Percentiles rank a stretch among this genome's conserved stretches.
phyloP scores from a whole-genome alignment of 148 eudicot genomes.

The Suaeda aralocaspica region DNA sequence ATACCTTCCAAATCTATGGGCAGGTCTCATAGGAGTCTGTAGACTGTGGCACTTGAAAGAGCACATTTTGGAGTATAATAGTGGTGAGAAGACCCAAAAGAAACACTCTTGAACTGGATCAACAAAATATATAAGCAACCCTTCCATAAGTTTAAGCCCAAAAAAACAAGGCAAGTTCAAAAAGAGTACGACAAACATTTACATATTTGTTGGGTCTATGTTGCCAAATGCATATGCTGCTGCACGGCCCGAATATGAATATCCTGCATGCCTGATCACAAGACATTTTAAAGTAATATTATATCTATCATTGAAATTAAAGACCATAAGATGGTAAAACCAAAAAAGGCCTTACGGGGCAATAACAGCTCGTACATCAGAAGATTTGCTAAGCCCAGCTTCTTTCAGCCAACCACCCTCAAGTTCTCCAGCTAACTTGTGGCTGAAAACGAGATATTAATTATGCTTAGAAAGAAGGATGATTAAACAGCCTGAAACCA shows the following conservation, averaged over 20 bases:
- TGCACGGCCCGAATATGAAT: constrained; percentile 97
- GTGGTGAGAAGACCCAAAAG: constrained; percentile 96
- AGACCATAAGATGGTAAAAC: not conserved
- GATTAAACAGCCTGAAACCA: not conserved
- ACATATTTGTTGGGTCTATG: constrained; percentile 88
- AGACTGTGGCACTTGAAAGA: constrained; percentile 78
- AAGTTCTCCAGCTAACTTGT: constrained; percentile 64
- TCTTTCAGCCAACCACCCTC: constrained; percentile 83
- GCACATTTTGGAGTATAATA: constrained; percentile 94
- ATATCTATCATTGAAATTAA: not conserved
- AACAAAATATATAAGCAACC: constrained; percentile 1
- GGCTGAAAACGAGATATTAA: constrained; percentile 44
- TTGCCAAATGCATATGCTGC: constrained; percentile 97
- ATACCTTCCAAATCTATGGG: constrained; percentile 87
- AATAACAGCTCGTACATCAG: constrained; percentile 95
- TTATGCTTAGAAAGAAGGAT: constrained; percentile 3
- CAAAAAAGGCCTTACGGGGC: constrained; percentile 79
- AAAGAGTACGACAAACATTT: constrained; percentile 26
- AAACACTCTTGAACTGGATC: constrained; percentile 71
- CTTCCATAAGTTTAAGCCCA: not conserved
- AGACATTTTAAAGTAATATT: constrained; percentile 7
- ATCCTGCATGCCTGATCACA: constrained; percentile 87
- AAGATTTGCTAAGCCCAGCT: constrained; percentile 58
- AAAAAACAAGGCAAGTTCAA: not conserved
- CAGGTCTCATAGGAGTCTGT: constrained; percentile 88